Evolutionary conservation across 1,284 basidiomycete species (phyloP).

Genomic region (Laetiporus sulphureus): DNA sequence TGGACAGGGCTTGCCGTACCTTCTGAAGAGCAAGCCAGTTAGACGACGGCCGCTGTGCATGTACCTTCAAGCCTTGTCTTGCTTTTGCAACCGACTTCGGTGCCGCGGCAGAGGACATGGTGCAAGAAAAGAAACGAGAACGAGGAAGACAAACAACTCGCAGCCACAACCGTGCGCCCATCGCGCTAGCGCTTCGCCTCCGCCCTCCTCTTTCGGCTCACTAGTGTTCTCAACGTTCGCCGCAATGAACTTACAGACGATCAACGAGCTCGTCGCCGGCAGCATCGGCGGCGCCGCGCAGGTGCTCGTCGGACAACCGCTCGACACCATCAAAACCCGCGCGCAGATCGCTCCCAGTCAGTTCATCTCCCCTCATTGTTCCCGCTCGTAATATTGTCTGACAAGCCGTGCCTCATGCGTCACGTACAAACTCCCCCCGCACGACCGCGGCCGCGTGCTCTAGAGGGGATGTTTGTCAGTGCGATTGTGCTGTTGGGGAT

Average conservation of each 20-base stretch:
- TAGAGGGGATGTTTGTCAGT: slow-evolving; percentile 80
- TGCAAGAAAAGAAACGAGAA: no score
- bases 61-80: no score
- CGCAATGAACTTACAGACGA: slow-evolving; percentile 38
- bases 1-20: slow-evolving; percentile 27
- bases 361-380: slow-evolving; percentile 11
- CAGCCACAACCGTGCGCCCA: no score
- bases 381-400: background rate
- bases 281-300: slow-evolving; percentile 75
- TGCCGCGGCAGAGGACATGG: no score
- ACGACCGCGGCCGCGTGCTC: no score
- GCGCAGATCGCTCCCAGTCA: slow-evolving; percentile 74
- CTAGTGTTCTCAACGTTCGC: no score
- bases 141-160: no score
- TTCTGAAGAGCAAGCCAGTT: slow-evolving; percentile 48
- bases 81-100: no score
- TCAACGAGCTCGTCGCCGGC: slow-evolving; percentile 73
- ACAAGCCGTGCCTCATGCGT: no score
- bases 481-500: background rate
- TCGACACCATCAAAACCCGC: slow-evolving; percentile 84
- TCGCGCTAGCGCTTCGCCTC: no score
- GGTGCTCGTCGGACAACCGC: slow-evolving; percentile 82
- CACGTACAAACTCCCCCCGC: no score
- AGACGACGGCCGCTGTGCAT: slow-evolving; percentile 29
- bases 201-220: no score